Percentiles rank a stretch among this genome's conserved stretches.
Evolutionary conservation across 306 rosid species (phyloP).

Genomic region (Malus domestica): DNA sequence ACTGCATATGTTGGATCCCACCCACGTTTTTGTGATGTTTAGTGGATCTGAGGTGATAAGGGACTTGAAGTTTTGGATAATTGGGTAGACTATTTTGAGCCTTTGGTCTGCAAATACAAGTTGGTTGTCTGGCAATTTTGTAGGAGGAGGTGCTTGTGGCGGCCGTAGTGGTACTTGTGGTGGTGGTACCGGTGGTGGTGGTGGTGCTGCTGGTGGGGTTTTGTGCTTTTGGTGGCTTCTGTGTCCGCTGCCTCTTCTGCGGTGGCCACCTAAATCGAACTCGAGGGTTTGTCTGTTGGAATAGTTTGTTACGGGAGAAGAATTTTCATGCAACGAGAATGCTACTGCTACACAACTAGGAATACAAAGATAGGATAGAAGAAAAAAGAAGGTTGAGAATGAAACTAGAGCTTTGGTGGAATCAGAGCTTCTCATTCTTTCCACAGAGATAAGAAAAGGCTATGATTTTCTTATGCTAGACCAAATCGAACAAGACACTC

Average conservation of each 20-base stretch:
- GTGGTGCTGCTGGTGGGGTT: background rate
- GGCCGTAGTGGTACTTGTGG: background rate
- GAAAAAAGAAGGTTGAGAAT: conserved; percentile 24
- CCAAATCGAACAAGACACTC: background rate
- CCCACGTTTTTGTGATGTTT: conserved; percentile 64
- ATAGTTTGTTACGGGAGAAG: background rate
- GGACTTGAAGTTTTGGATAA: conserved; percentile 83
- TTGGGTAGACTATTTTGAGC: conserved; percentile 52
- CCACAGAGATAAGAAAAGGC: background rate
- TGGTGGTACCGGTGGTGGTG: background rate
- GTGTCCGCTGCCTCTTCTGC: background rate
- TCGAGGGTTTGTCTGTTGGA: background rate
- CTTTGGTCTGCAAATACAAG: conserved; percentile 60
- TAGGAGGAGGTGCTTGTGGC: background rate
- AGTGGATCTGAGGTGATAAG: conserved; percentile 59
- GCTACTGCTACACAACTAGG: background rate
- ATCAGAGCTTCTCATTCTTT: conserved; percentile 26
- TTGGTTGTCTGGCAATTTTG: background rate
- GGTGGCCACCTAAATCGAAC: background rate
- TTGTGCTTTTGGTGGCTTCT: background rate
- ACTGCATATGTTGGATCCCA: conserved; percentile 64
- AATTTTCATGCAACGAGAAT: no score
- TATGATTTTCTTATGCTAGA: background rate
- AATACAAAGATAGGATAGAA: conserved; percentile 20
- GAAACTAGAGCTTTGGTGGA: conserved; percentile 15